A percentile compares a stretch with the other conserved stretches of the same genome.
Conservation (phyloP, 345 rosid species). For the Noccaea bulbosa region DNA sequence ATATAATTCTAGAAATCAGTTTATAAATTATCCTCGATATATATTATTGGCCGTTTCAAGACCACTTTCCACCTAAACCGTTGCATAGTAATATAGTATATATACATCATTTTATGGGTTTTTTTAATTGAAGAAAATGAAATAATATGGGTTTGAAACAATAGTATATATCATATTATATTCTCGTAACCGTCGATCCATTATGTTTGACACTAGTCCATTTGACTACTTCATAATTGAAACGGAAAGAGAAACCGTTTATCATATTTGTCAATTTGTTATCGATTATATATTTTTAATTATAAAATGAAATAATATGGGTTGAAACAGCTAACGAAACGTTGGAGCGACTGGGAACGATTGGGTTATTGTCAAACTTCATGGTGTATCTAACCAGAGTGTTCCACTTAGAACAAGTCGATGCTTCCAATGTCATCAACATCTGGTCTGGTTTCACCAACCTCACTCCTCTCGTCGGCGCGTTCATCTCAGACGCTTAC, state of each 20-base stretch:
- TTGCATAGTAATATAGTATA: neutral
- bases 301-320: neutral
- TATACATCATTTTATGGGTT: neutral
- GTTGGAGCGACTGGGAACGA: conserved; percentile 74
- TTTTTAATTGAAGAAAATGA: neutral
- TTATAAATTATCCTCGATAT: neutral
- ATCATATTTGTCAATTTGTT: neutral
- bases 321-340: conserved; percentile 64
- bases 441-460: conserved; percentile 71
- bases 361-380: conserved; percentile 61
- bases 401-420: conserved; percentile 63
- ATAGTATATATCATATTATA: neutral
- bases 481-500: conserved; percentile 62
- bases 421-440: conserved; percentile 56
- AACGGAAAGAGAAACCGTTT: neutral
- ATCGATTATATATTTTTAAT: neutral
- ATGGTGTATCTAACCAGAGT: conserved; percentile 63
- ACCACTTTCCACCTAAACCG: conserved; percentile 7
- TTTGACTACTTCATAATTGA: neutral
- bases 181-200: conserved; percentile 37
- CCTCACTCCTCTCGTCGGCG: conserved; percentile 67
- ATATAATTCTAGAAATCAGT: neutral
- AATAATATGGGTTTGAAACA: no score
- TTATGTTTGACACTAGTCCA: conserved; percentile 19
- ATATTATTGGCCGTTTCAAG: conserved; percentile 17